phyloP scores from a whole-genome alignment of 805 yeast species.

The Pichia californica region DNA sequence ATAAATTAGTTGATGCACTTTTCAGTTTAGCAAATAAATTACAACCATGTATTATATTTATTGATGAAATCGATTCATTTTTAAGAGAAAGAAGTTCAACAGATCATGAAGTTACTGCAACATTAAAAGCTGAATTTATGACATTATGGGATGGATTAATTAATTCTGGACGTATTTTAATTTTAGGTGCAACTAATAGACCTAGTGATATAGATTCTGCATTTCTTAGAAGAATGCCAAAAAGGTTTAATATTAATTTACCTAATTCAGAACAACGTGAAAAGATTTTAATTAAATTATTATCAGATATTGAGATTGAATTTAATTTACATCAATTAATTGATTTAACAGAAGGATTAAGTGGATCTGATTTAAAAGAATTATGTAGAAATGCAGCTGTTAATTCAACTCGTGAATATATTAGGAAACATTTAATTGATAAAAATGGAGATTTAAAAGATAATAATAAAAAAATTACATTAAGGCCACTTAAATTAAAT shows the following conservation, averaged over 20 bases:
- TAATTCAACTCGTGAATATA: slow-evolving; percentile 80
- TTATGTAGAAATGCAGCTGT: slow-evolving; percentile 91
- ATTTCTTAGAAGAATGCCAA: slow-evolving; percentile 87
- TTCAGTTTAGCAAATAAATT: slow-evolving; percentile 84
- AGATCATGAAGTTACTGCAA: slow-evolving; percentile 95
- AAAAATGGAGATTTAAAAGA: slow-evolving; percentile 31
- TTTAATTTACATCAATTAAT: slow-evolving; percentile 62
- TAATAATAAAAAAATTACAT: slow-evolving; percentile 31
- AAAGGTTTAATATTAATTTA: slow-evolving; percentile 69
- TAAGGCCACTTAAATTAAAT: slow-evolving; percentile 56
- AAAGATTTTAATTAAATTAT: slow-evolving; percentile 62
- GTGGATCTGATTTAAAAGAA: slow-evolving; percentile 91
- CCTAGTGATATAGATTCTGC: slow-evolving; percentile 90
- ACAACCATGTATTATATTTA: slow-evolving; percentile 91
- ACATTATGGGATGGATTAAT: slow-evolving; percentile 92
- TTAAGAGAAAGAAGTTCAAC: slow-evolving; percentile 73
- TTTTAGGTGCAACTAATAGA: slow-evolving; percentile 92
- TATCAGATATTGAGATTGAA: slow-evolving; percentile 61
- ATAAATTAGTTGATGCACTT: slow-evolving; percentile 88
- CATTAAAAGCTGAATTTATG: slow-evolving; percentile 95
- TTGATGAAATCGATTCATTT: slow-evolving; percentile 95
- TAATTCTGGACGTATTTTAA: slow-evolving; percentile 70
- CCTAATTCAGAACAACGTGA: slow-evolving; percentile 65
- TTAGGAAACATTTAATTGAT: slow-evolving; percentile 43
- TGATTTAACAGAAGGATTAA: slow-evolving; percentile 58